A percentile compares a stretch with the other conserved stretches of the same genome.
phyloP scores from a whole-genome alignment of 495 filamentous ascomycete genomes.

The Hamigera avellanea region DNA sequence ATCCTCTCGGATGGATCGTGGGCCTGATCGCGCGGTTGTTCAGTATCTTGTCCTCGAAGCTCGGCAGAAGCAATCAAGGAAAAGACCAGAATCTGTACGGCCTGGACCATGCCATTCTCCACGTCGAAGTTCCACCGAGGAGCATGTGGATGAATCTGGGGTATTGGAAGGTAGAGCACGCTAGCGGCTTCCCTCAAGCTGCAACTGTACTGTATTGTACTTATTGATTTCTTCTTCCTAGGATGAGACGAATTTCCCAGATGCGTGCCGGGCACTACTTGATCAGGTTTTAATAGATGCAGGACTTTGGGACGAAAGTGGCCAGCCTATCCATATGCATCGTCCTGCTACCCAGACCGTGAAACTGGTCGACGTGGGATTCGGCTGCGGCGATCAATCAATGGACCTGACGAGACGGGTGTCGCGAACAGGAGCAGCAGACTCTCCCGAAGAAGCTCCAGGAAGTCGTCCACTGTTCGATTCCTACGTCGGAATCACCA shows the following conservation, averaged over 20 bases:
- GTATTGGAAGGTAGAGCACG: conserved; percentile 20
- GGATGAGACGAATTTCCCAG: conserved; percentile 16
- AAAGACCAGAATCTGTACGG: conserved; percentile 16
- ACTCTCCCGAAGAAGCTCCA: not conserved
- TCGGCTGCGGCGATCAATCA: conserved; percentile 40
- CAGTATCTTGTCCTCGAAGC: too few species aligned
- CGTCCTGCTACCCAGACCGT: too few species aligned
- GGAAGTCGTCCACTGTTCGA: conserved; percentile 15
- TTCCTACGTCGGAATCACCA: conserved; percentile 34
- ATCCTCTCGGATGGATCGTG: too few species aligned
- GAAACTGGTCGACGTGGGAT: conserved; percentile 32
- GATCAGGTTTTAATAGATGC: conserved; percentile 31
- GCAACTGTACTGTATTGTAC: too few species aligned
- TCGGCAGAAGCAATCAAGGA: not conserved
- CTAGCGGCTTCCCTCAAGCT: too few species aligned
- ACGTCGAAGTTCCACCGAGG: conserved; percentile 16
- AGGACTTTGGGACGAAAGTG: too few species aligned
- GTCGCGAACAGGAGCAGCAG: not conserved
- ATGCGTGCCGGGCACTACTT: conserved; percentile 30
- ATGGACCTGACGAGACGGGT: conserved; percentile 13
- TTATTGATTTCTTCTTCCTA: too few species aligned
- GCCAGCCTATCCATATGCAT: too few species aligned
- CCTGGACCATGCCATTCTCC: conserved; percentile 25
- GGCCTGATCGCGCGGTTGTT: too few species aligned
- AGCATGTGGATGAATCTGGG: conserved; percentile 34